Evolutionary conservation across 2,329 filamentous ascomycete genomes (phyloP).

Genomic region (Harringtonia lauricola): DNA sequence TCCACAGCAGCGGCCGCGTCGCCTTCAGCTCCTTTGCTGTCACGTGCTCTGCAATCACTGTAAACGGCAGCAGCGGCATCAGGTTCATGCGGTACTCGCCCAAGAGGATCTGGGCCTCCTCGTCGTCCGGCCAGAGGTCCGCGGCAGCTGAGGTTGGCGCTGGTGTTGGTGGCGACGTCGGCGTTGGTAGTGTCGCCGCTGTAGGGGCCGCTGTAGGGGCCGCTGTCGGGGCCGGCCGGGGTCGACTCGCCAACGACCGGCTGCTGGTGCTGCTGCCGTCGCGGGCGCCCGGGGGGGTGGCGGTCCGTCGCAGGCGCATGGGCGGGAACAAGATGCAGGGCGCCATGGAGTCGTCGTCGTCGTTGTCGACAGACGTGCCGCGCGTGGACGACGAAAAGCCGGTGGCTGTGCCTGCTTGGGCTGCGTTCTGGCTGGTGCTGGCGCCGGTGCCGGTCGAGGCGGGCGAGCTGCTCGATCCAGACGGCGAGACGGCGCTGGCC

Average conservation of each 20-base stretch:
- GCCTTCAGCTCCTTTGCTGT: constrained; percentile 24
- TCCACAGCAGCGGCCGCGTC: constrained; percentile 35
- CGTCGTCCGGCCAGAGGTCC: constrained; percentile 27
- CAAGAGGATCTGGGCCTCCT: constrained; percentile 30
- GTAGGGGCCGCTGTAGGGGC: no score
- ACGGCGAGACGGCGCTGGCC: background rate
- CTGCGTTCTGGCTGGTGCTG: constrained; percentile 3
- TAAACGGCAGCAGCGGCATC: constrained; percentile 32
- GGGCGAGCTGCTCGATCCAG: background rate
- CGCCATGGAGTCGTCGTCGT: background rate
- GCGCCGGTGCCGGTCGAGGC: constrained; percentile 5
- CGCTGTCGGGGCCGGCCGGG: no score
- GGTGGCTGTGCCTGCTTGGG: background rate
- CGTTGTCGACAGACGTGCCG: background rate
- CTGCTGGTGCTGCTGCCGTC: no score
- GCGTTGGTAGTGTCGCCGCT: background rate
- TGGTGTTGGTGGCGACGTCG: background rate
- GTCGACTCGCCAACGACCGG: no score
- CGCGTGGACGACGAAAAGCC: background rate
- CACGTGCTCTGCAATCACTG: constrained; percentile 26
- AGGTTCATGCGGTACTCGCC: constrained; percentile 22
- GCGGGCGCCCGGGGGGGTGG: no score
- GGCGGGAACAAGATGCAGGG: background rate
- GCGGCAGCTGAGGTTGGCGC: no score
- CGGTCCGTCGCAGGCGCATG: no score